Evolutionary conservation across 495 filamentous ascomycete genomes (phyloP), one percentile per base, ranked within the genome.

Genomic region (Aspergillus coremiiformis): DNA sequence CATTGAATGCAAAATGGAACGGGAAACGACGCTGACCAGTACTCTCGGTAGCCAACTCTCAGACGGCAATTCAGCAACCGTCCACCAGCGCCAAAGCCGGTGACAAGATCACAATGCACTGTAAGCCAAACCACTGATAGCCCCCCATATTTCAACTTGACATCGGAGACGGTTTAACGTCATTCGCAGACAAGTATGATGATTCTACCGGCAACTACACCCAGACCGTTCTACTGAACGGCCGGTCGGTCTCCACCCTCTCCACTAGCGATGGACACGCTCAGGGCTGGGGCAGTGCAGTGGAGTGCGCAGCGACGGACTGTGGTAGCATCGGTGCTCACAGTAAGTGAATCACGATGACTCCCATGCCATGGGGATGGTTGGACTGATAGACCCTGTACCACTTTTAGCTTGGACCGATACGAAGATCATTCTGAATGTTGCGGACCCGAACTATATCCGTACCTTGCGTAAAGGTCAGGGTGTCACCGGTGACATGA

Each of bases 251-350:
- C 15, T 72, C 71, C 8, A 68, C 60, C 0, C 57, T 74, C 10
- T 71, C 69, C 21, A 71, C 69, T 20, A 65, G 67, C 51, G 54
- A 61, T 47, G 66, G 59, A 15, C 30, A 56, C 9, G 54, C 68
- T 22, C 51, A 69, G 51, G 67, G 67, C 47, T 72, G 70, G 69
- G 70, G 69, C 9, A 71, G 66, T 39, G 64, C 71, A 6, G 66
- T 74, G 1, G 71, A 74, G 45, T 74, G 71, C 30, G 67, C 66
- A 29, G 59, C 59, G 22, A 47, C 57, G 22, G 60, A 67, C 52
- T 74, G 71, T 55, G 69, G 71, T 39, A 70, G 65, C 54, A 61
- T 74, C 29, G 56, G 57, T 30, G 62, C 62, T 43, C 71, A 74
- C 51, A 51, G 66, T 66, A 61, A 56, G 63, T 39, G 32, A 15